Base-by-base conservation (phyloP, 2,329 filamentous ascomycete species). In the Fusarium napiforme region DNA sequence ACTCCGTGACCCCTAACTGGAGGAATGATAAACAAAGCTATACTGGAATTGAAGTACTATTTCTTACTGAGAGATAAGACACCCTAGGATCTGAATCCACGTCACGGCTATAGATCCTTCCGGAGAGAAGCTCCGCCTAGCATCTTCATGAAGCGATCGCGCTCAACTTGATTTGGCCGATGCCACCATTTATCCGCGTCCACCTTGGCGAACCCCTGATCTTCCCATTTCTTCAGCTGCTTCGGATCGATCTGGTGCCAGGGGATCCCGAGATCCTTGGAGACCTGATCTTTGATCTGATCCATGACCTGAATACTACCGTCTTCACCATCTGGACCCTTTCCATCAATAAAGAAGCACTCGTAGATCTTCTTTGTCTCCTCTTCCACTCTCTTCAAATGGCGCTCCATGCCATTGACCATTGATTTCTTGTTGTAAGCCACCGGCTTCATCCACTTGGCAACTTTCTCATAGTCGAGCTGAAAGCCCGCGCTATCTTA, bases 401-500 rank as follows among this genome's bases (percentile, higher is more conserved):
- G 39, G 6, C 37, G 46, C 4, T 40, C 50, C 74, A 72, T 74
- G 1, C 70, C 49, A 1, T 56, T 66, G 4, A 76, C 61, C 9
- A 47, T 58, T 1, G 40, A 5, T 5, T 57, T 69, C 40, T 69
- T 76, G 32, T 47, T 74, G 4, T 67, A 76, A 5, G 18, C 9
- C 7, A 12, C 6, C 8, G 70, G 74, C 34, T 69, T 75, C 70
- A 77, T 75, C 61, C 56, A 65, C 16, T 58, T 42, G 7, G 46
- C 46, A 0, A 77, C 71, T 21, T 77, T 77, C 0, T 64, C 21
- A 40, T 64, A 75, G 23, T 77, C 74, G 3, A 77, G 65, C 42
- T 77, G 67, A 21, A 70, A 77, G 3, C 74, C 72, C 0, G 52
- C 70, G 1, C 7, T 10, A 23, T 77, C 70, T 8, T 75, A 77